Evolutionary conservation across 768 basidiomycete species (phyloP).

Genomic region (Suillus clintonianus): DNA sequence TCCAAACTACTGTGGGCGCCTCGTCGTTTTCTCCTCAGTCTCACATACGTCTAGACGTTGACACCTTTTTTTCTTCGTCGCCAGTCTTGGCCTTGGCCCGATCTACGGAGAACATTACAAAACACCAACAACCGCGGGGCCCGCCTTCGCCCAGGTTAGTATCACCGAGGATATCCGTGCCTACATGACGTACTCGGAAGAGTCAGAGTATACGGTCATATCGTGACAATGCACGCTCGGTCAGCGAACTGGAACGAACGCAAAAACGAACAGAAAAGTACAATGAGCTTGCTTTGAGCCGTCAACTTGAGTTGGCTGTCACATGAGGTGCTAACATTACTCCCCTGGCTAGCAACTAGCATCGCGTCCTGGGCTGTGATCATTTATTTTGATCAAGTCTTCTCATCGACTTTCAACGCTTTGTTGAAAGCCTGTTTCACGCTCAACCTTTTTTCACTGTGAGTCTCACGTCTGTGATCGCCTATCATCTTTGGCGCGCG

Average conservation of each 20-base stretch:
- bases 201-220: neutral
- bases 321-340: neutral
- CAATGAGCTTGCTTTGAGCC: no score
- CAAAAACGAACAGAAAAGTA: no score
- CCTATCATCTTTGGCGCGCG: conserved; percentile 14
- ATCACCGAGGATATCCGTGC: neutral
- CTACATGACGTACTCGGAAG: neutral
- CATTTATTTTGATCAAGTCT: no score
- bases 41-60: neutral
- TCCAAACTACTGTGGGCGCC: neutral
- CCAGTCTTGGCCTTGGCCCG: neutral
- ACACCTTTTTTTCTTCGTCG: neutral
- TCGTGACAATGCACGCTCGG: neutral
- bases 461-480: conserved; percentile 13
- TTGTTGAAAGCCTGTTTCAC: conserved; percentile 1
- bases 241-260: no score
- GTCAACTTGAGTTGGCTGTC: neutral
- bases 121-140: neutral
- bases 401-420: neutral
- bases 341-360: neutral
- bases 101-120: neutral
- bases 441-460: conserved; percentile 14
- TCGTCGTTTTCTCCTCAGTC: neutral
- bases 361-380: neutral
- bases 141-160: neutral